These are phyloP conservation scores for Botrytis byssoidea DNA, from an alignment of 2,329 filamentous ascomycete species.

Conservation along the genomic window DNA sequence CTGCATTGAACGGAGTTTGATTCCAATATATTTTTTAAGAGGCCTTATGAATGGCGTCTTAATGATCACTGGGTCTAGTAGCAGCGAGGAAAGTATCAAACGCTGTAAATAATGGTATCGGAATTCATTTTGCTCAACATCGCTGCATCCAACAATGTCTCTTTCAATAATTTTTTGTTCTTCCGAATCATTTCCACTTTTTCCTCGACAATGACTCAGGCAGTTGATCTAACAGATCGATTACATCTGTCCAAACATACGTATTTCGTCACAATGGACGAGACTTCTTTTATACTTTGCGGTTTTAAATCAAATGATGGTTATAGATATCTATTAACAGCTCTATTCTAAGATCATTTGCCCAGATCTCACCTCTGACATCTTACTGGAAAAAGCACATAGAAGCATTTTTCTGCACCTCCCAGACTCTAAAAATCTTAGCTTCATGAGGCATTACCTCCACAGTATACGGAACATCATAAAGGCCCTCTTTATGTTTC, in stretches of 20 bases:
- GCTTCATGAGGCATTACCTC: constrained; percentile 31
- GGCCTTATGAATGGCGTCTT: background rate
- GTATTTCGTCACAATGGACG: background rate
- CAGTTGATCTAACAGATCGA: too few relatives aligned
- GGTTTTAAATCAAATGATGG: background rate
- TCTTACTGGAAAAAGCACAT: constrained; percentile 19
- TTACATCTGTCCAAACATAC: background rate
- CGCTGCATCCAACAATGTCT: background rate
- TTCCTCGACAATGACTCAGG: background rate
- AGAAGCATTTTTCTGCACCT: constrained; percentile 19
- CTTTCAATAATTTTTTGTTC: background rate
- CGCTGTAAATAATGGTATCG: background rate
- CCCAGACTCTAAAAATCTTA: constrained; percentile 27
- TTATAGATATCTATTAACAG: background rate
- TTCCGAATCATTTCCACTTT: background rate
- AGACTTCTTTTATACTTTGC: background rate
- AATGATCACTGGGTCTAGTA: background rate
- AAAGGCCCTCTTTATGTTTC: constrained; percentile 30
- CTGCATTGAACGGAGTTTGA: constrained; percentile 23
- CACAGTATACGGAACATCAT: constrained; percentile 29
- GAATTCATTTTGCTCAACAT: background rate
- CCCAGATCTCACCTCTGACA: background rate
- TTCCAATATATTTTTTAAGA: background rate
- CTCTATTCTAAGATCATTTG: background rate
- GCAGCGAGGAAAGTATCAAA: background rate